Percentiles rank a stretch among this genome's conserved stretches.
These are phyloP conservation scores for Penicillium verhagenii DNA, from an alignment of 495 filamentous ascomycete genomes.

Conservation along the genomic window DNA sequence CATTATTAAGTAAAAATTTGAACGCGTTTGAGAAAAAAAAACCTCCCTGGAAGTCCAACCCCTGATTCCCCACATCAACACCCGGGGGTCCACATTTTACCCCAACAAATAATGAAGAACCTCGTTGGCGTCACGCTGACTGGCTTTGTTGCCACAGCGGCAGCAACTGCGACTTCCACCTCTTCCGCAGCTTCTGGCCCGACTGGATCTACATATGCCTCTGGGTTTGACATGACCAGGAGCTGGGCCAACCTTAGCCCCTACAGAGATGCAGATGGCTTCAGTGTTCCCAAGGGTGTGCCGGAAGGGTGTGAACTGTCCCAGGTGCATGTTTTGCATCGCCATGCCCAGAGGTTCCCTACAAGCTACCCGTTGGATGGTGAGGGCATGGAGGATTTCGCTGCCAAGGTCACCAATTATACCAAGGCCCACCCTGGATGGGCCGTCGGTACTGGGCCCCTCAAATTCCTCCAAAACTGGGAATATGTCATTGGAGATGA, in stretches of 20 bases:
- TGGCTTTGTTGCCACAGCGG: too few relatives aligned
- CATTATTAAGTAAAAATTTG: too few relatives aligned
- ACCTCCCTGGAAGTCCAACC: too few relatives aligned
- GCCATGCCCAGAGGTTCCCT: conserved; percentile 54
- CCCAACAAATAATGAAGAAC: too few relatives aligned
- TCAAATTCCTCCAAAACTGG: conserved; percentile 52
- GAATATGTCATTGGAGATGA: conserved; percentile 45
- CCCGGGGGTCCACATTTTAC: too few relatives aligned
- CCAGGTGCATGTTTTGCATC: conserved; percentile 51
- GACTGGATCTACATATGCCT: conserved; percentile 30
- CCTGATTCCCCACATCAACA: too few relatives aligned
- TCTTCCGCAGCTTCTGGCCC: conserved; percentile 6
- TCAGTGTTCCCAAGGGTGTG: conserved; percentile 46
- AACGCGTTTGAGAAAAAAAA: too few relatives aligned
- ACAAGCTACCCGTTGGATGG: conserved; percentile 41
- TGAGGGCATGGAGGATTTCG: conserved; percentile 44
- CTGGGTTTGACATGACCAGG: conserved; percentile 36
- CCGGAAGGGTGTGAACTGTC: conserved; percentile 54
- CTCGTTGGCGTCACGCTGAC: too few relatives aligned
- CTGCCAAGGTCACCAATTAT: conserved; percentile 37
- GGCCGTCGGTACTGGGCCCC: conserved; percentile 35
- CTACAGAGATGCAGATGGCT: conserved; percentile 40
- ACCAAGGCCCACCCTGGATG: too few relatives aligned
- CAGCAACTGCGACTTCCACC: too few relatives aligned
- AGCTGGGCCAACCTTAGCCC: conserved; percentile 50